These are phyloP conservation scores for Primulina tabacum DNA, from an alignment of 257 asterid genomes.

Conservation along the genomic window DNA sequence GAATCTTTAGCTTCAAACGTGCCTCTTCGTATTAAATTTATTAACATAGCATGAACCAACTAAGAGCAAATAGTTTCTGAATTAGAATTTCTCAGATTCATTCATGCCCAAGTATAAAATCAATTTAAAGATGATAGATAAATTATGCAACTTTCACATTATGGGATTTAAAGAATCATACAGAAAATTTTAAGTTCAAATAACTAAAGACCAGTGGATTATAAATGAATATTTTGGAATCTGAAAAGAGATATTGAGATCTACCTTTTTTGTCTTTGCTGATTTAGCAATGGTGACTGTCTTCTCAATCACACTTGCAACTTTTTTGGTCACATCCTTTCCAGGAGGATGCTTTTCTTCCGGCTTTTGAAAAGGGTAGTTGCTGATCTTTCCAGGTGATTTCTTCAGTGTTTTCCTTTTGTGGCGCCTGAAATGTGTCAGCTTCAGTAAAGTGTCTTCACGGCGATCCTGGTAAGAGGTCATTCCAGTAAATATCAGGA, in stretches of 20 bases:
- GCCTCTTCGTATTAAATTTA: background rate
- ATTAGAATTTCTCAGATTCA: conserved; percentile 15
- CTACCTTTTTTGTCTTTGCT: conserved; percentile 76
- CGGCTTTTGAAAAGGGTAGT: conserved; percentile 79
- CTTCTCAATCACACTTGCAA: conserved; percentile 87
- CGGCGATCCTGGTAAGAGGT: conserved; percentile 73
- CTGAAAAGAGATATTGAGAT: conserved; percentile 17
- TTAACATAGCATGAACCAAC: background rate
- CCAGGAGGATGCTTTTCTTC: conserved; percentile 88
- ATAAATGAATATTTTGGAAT: conserved; percentile 4
- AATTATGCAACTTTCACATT: background rate
- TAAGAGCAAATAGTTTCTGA: conserved; percentile 3
- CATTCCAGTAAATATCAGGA: conserved; percentile 22
- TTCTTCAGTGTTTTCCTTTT: conserved; percentile 84
- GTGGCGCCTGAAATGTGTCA: conserved; percentile 87
- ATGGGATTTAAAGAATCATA: conserved; percentile 6
- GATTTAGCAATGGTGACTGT: conserved; percentile 87
- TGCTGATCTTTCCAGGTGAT: conserved; percentile 61
- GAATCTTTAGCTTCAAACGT: background rate
- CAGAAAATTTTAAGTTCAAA: background rate
- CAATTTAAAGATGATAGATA: background rate
- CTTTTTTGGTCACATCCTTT: conserved; percentile 79
- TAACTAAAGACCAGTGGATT: conserved; percentile 12
- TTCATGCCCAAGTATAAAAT: background rate
- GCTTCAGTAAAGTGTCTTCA: conserved; percentile 76